Evolutionary conservation across 2,329 filamentous ascomycete genomes (phyloP).

Genomic region (Fusarium acutatum): DNA sequence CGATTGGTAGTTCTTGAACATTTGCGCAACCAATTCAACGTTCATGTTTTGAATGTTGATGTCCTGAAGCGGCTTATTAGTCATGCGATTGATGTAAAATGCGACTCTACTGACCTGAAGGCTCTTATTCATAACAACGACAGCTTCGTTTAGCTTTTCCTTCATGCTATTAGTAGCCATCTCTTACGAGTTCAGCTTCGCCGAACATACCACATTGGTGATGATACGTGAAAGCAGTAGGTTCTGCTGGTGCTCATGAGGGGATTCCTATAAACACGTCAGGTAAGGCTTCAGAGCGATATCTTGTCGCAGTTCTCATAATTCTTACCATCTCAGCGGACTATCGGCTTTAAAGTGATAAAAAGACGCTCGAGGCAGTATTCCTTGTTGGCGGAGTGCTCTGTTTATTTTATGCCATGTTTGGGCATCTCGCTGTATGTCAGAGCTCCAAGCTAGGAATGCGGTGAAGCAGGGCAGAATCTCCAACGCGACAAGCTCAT

Average conservation of each 20-base stretch:
- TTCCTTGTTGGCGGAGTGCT: conserved; percentile 12
- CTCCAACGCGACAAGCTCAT: conserved; percentile 20
- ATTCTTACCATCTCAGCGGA: conserved; percentile 18
- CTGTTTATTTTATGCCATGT: conserved; percentile 34
- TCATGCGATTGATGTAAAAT: neutral
- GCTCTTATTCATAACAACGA: conserved; percentile 91
- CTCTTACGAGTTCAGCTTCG: neutral
- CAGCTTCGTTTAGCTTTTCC: conserved; percentile 97
- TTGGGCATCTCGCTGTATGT: neutral
- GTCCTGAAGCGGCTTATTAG: conserved; percentile 64
- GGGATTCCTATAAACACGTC: conserved; percentile 74
- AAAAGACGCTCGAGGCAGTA: neutral
- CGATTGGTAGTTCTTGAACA: conserved; percentile 99
- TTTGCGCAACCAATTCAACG: conserved; percentile 95
- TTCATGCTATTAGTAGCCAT: conserved; percentile 48
- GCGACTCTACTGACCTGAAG: conserved; percentile 69
- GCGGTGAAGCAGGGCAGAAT: conserved; percentile 50
- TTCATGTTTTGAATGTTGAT: conserved; percentile 99
- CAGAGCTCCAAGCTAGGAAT: neutral
- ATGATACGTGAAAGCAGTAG: conserved; percentile 94
- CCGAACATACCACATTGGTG: conserved; percentile 84
- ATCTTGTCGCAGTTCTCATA: too few species aligned
- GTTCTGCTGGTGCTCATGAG: conserved; percentile 97
- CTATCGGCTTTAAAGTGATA: neutral
- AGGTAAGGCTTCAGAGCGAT: neutral